These are phyloP conservation scores for Ustilago tritici DNA, from an alignment of 1,284 basidiomycete species.

Conservation along the genomic window DNA sequence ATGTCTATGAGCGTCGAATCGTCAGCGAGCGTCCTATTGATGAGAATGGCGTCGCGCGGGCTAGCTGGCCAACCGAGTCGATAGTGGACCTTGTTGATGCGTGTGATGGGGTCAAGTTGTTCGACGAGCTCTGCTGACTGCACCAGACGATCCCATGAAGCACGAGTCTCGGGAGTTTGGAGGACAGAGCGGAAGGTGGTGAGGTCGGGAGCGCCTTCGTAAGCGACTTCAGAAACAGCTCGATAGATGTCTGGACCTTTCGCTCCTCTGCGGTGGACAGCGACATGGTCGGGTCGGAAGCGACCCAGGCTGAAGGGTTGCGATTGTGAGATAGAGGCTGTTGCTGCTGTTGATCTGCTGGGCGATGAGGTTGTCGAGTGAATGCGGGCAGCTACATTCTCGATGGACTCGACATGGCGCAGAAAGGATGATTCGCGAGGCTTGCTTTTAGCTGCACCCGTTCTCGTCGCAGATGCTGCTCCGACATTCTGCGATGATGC, in stretches of 20 bases:
- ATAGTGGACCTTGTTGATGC: conserved; percentile 89
- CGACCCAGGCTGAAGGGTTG: conserved; percentile 33
- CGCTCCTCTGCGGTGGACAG: conserved; percentile 70
- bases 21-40: conserved; percentile 48
- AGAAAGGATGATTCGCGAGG: conserved; percentile 38
- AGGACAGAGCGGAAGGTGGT: conserved; percentile 86
- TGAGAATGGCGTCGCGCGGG: conserved; percentile 69
- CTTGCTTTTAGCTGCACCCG: conserved; percentile 13
- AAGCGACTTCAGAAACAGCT: conserved; percentile 81
- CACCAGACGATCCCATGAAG: conserved; percentile 85
- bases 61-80: conserved; percentile 95
- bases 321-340: conserved; percentile 1
- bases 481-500: conserved; percentile 14
- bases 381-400: conserved; percentile 20
- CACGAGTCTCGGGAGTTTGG: conserved; percentile 82
- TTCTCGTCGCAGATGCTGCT: conserved; percentile 10
- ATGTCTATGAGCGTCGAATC: conserved; percentile 83
- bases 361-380: conserved; percentile 13
- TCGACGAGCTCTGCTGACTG: conserved; percentile 86
- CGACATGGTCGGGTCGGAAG: conserved; percentile 69
- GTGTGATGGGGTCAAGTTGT: conserved; percentile 84
- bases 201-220: conserved; percentile 76
- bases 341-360: conserved; percentile 7
- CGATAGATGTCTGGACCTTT: conserved; percentile 82
- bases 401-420: conserved; percentile 38